Evolutionary conservation across 2,329 filamentous ascomycete species (phyloP).

Genomic region (Aspergillus japonicus): DNA sequence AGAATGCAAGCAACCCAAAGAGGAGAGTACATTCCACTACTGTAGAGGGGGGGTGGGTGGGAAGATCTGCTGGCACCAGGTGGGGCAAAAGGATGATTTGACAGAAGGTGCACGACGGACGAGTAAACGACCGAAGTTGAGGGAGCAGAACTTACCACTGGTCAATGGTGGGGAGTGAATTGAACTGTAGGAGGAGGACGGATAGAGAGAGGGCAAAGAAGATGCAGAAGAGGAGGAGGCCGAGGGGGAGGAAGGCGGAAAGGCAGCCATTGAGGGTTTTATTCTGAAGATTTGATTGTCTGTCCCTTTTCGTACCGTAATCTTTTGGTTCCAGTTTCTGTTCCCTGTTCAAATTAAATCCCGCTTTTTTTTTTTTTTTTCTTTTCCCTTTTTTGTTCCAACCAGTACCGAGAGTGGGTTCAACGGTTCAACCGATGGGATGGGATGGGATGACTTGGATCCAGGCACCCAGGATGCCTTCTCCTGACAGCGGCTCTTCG

Average conservation of each 20-base stretch:
- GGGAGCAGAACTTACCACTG: conserved; percentile 15
- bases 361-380: neutral
- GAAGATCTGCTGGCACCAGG: conserved; percentile 5
- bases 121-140: conserved; percentile 2
- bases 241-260: conserved; percentile 18
- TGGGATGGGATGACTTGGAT: conserved; percentile 4
- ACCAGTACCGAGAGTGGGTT: conserved; percentile 1
- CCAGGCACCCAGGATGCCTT: conserved; percentile 8
- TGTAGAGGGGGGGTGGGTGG: neutral
- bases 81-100: neutral
- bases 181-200: conserved; percentile 32
- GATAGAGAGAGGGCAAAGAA: conserved; percentile 29
- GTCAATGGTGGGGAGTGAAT: conserved; percentile 20
- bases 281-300: conserved; percentile 1
- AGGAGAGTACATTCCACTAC: conserved; percentile 2
- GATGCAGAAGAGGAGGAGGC: conserved; percentile 22
- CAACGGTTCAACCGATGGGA: neutral
- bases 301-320: conserved; percentile 4
- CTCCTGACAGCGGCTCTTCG: conserved; percentile 4
- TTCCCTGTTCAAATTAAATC: neutral
- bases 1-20: neutral
- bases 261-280: conserved; percentile 16
- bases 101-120: neutral
- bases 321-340: neutral
- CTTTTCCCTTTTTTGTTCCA: neutral